Evolutionary conservation across 768 basidiomycete species (phyloP), one percentile per base, ranked within the genome.

Genomic region (Pleurotus giganteus): DNA sequence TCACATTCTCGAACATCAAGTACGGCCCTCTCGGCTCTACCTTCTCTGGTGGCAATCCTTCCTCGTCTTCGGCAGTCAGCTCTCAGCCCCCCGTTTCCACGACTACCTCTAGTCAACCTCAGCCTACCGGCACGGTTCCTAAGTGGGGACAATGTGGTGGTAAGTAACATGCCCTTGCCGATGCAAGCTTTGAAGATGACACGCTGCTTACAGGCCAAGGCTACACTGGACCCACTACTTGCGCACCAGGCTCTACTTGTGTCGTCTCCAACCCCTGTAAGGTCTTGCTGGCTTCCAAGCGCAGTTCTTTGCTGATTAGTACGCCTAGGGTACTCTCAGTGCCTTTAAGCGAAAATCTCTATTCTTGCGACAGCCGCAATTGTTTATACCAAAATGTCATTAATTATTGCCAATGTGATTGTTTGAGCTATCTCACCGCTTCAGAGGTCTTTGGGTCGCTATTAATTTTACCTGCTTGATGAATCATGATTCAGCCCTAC

Each of bases 321-420:
- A 4, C 4, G n/a, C 28, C 4, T 23, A 78, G 78, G 61, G 59
- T 80, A 80, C 57, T 78, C 73, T 4, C 78, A 80, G 59, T 80
- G 78, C 59, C 29, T 47, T n/a, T 47, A n/a, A 47, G 7, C 28
- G 21, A 19, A 17, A 24, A 23, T 28, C 26, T 27, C 13, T 13
- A 2, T 27, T 15, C 15, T 2, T 47, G 46, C 19, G 46, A 23
- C 29, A 47, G 46, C 15, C 27, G 5, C 46, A 21, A 2, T 13
- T 31, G 7, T 7, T 27, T 47, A 27, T 12, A 13, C 43, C 6
- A 23, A 6, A 13, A 26, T 13, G 17, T 26, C 3, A 2, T 23
- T 24, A 26, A 23, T 17, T 45, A 23, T 6, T 23, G 8, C 11
- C 4, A 8, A 17, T 21, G 19, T 45, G 5, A 11, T 23, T 4